Base-by-base conservation (phyloP, 2,329 filamentous ascomycete genomes). In the Biscogniauxia marginata region DNA sequence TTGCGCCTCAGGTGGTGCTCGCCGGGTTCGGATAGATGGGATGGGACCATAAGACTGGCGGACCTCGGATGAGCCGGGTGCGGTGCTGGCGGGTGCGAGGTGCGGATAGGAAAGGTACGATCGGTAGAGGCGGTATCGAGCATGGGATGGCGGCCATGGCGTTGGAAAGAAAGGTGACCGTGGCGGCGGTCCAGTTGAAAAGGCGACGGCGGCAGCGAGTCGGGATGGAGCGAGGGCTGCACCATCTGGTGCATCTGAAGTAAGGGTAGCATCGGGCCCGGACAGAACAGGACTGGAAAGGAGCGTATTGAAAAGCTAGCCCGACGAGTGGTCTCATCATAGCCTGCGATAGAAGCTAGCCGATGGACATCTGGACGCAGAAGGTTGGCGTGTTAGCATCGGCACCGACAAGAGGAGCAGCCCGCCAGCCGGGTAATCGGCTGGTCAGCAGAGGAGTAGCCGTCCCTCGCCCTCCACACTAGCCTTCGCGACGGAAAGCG, bases 1-100 rank as follows among this genome's bases (percentile, higher is more conserved):
- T 98, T 98, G 63, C 93, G 85, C 63, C 93, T 86, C 55, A 97
- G 79, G 65, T 91, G 89, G 72, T 96, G 87, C 71, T 96, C 91
- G 53, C 74, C 71, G 54, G 74, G 71, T 4, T 77, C 74, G 52
- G 60, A 57, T 58, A 58, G 56, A 59, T 56, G 63, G 60, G 61
- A 67, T 55, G 59, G 61, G 18, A 65, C 54, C 46, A 64, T 59
- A 21, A 62, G 68, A 48, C 62, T 64, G 48, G 63, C 67, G 53
- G 66, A 50, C 46, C 61, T 69, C 57, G 64, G 69, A 47, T 72
- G 67, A 47, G 66, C 56, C 50, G 64, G 52, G 39, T 67, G 69
- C 21, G 67, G 63, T 18, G 70, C 65, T 46, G 72, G 69, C n/a
- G 68, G 65, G 46, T 74, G 72, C 13, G 68, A 71, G 51, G 62